These are phyloP conservation scores for Beauveria asiatica DNA, from an alignment of 2,329 filamentous ascomycete genomes.

Conservation along the genomic window DNA sequence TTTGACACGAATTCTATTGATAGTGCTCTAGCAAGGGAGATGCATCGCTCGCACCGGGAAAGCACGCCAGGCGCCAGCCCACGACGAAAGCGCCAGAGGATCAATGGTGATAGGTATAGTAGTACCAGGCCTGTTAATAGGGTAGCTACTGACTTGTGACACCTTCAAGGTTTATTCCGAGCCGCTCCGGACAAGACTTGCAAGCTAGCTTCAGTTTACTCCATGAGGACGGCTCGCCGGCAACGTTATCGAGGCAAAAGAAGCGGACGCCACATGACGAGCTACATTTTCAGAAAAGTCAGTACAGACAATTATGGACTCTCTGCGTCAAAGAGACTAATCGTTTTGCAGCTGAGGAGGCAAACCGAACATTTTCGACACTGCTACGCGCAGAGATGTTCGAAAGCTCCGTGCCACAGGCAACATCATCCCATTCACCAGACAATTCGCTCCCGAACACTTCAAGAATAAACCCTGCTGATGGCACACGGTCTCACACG, in stretches of 20 bases:
- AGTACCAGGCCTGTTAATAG: background rate
- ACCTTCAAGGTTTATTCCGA: slow-evolving; percentile 76
- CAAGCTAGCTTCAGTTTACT: slow-evolving; percentile 87
- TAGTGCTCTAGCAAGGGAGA: slow-evolving; percentile 41
- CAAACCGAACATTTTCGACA: slow-evolving; percentile 84
- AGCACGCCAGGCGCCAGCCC: slow-evolving; percentile 46
- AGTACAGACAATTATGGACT: background rate
- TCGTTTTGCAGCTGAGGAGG: slow-evolving; percentile 64
- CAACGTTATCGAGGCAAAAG: slow-evolving; percentile 78
- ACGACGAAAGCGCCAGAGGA: slow-evolving; percentile 49
- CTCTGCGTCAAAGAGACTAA: background rate
- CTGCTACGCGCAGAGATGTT: slow-evolving; percentile 88
- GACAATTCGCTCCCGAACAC: slow-evolving; percentile 44
- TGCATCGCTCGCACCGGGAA: slow-evolving; percentile 42
- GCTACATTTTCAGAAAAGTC: slow-evolving; percentile 88
- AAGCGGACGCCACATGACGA: slow-evolving; percentile 82
- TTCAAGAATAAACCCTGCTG: slow-evolving; percentile 45
- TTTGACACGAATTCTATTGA: slow-evolving; percentile 44
- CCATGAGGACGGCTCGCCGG: slow-evolving; percentile 86
- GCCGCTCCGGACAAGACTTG: slow-evolving; percentile 84
- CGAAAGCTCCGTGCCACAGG: slow-evolving; percentile 79
- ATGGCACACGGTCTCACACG: slow-evolving; percentile 68
- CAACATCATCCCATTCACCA: slow-evolving; percentile 53
- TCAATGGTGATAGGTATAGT: slow-evolving; percentile 52
- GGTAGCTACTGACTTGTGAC: slow-evolving; percentile 16